A percentile compares a stretch with the other conserved stretches of the same genome.
phyloP scores from a whole-genome alignment of 805 yeast species.

The Yarrowia sp. region DNA sequence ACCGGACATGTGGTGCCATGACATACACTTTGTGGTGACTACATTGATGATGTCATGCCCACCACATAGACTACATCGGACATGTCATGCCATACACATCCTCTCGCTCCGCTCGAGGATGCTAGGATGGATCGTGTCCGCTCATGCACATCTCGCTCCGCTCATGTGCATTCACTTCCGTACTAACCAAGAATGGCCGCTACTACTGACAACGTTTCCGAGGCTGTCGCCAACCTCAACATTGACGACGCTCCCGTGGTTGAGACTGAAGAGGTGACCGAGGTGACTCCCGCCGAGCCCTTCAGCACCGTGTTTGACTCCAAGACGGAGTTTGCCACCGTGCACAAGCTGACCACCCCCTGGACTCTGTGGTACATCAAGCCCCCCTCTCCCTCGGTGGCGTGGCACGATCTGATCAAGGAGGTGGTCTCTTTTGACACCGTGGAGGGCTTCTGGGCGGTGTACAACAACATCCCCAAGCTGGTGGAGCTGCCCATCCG shows the following conservation, averaged over 20 bases:
- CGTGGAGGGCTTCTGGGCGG: conserved; percentile 99
- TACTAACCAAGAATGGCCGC: conserved; percentile 37
- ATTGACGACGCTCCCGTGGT: conserved; percentile 46
- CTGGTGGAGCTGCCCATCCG: conserved; percentile 89
- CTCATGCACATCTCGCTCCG: neutral
- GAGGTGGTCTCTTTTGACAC: conserved; percentile 90
- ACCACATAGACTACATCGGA: too few species aligned
- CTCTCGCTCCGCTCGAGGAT: too few species aligned
- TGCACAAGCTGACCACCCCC: conserved; percentile 86
- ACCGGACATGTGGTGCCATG: too few species aligned
- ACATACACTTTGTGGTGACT: too few species aligned
- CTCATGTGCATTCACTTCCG: neutral
- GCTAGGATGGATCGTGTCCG: neutral
- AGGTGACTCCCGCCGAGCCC: conserved; percentile 24
- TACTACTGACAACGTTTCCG: conserved; percentile 37
- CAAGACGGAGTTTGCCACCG: conserved; percentile 63
- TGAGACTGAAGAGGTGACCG: too few species aligned
- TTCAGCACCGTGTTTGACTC: conserved; percentile 45
- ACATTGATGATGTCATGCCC: too few species aligned
- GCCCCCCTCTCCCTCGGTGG: conserved; percentile 73
- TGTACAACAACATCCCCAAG: conserved; percentile 89
- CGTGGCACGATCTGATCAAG: conserved; percentile 89
- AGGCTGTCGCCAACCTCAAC: conserved; percentile 44
- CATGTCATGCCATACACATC: too few species aligned
- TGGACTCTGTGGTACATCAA: conserved; percentile 99